Percentiles rank a stretch among this genome's conserved stretches.
These are phyloP conservation scores for Arabidopsis hybrid DNA, from an alignment of 441 rosid genomes.

Conservation along the genomic window DNA sequence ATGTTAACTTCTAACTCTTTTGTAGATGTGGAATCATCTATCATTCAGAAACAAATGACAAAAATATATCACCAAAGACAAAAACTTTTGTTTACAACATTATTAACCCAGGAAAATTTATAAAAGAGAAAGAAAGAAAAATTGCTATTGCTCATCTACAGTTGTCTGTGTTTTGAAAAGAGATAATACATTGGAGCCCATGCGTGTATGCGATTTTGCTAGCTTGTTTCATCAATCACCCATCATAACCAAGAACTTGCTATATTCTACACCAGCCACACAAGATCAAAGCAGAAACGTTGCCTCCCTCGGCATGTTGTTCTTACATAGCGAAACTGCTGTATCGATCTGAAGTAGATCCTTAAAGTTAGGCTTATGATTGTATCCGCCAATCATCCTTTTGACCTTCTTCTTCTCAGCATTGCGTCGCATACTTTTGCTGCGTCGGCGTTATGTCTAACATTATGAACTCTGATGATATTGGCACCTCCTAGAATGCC, in stretches of 20 bases:
- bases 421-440: conserved; percentile 83
- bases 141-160: conserved; percentile 20
- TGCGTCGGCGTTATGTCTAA: conserved; percentile 79
- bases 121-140: conserved; percentile 7
- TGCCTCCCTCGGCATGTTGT: neutral
- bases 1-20: conserved; percentile 17
- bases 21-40: neutral
- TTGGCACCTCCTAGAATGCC: conserved; percentile 82
- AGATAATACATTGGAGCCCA: conserved; percentile 1
- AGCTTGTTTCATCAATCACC: neutral
- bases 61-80: neutral
- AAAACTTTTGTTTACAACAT: neutral
- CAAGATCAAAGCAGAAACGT: neutral
- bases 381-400: conserved; percentile 18
- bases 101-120: neutral
- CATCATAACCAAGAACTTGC: conserved; percentile 26
- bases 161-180: neutral
- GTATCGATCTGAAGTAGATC: conserved; percentile 1
- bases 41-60: conserved; percentile 4
- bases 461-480: conserved; percentile 90
- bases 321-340: conserved; percentile 1
- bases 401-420: conserved; percentile 48
- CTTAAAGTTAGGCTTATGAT: neutral
- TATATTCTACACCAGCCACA: conserved; percentile 7
- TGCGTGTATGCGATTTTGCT: neutral